Evolutionary conservation across 768 basidiomycete genomes (phyloP), one percentile per base, ranked within the genome.

Genomic region (Termitomyces eurrhizus): DNA sequence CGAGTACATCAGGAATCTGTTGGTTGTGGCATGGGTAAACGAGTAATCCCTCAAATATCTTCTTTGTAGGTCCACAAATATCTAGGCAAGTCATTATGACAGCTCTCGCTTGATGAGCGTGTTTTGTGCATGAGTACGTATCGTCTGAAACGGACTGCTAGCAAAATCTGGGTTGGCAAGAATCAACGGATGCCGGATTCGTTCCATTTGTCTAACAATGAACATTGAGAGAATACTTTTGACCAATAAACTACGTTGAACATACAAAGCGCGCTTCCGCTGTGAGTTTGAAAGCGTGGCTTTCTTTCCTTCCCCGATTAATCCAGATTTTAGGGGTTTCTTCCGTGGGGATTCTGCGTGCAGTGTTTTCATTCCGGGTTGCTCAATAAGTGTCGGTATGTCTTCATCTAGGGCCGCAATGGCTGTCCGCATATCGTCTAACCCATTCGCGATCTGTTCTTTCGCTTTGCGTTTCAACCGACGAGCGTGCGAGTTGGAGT

Each of bases 101-200:
- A 13, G 41, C 9, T 58, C 50, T 51, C 50, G 57, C 81, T 83
- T 85, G 39, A 91, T 62, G 12, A 92, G 76, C 0, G 92, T 91
- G 68, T 93, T 93, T 70, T 87, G 80, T 2, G 87, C 89, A 70
- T 93, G 92, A 4, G 81, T 87, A 6, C 90, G 86, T 65, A 93
- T 89, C 1, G 89, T 87, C 66, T 86, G 76, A 69, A 93, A 93
- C 1, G 92, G 92, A 67, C 87, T 88, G 36, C 80, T 73, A 11
- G 83, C 72, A 67, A 86, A 93, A 42, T 83, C 80, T 6, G 87
- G 78, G 66, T 86, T 87, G 24, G 84, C 77, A 35, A 89, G 76
- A 44, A 93, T 85, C 63, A 87, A 74, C 11, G 89, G 90, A 60
- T 88, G 85, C 61, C 91, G 79, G 32, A 89, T 74, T 56, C 79